These are phyloP conservation scores for Cicer chorassanicum DNA, from an alignment of 306 rosid genomes.

Conservation along the genomic window DNA sequence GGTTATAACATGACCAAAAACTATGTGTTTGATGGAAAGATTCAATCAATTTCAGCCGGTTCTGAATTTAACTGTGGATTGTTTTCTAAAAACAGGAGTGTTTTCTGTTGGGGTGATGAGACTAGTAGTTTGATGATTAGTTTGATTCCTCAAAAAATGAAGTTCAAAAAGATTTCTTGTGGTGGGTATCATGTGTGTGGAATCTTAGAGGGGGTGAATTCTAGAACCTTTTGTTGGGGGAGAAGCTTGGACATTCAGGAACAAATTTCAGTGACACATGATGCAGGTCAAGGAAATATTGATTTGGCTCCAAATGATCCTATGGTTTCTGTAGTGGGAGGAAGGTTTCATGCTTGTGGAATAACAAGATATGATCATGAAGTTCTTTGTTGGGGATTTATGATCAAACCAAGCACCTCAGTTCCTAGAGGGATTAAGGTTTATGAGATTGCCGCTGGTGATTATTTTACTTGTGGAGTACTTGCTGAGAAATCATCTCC, in stretches of 20 bases:
- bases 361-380: conserved; percentile 71
- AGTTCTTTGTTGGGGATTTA: conserved; percentile 87
- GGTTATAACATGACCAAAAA: conserved; percentile 90
- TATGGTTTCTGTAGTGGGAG: conserved; percentile 82
- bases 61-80: conserved; percentile 84
- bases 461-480: conserved; percentile 90
- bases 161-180: conserved; percentile 70
- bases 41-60: conserved; percentile 81
- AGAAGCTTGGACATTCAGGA: conserved; percentile 74
- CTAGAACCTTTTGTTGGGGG: conserved; percentile 84
- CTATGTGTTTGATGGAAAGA: conserved; percentile 70
- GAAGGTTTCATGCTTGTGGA: conserved; percentile 93
- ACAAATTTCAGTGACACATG: conserved; percentile 61
- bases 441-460: conserved; percentile 80
- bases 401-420: conserved; percentile 67
- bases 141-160: conserved; percentile 55
- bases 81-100: conserved; percentile 77
- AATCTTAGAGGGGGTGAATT: conserved; percentile 63
- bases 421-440: conserved; percentile 63
- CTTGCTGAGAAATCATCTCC: conserved; percentile 66
- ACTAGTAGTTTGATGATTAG: conserved; percentile 66
- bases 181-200: conserved; percentile 98
- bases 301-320: conserved; percentile 77
- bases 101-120: conserved; percentile 93
- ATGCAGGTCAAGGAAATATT: conserved; percentile 63